Percentiles rank a stretch among this genome's conserved stretches.
These are phyloP conservation scores for Phlebiopsis gigantea DNA, from an alignment of 768 basidiomycete species.

Conservation along the genomic window DNA sequence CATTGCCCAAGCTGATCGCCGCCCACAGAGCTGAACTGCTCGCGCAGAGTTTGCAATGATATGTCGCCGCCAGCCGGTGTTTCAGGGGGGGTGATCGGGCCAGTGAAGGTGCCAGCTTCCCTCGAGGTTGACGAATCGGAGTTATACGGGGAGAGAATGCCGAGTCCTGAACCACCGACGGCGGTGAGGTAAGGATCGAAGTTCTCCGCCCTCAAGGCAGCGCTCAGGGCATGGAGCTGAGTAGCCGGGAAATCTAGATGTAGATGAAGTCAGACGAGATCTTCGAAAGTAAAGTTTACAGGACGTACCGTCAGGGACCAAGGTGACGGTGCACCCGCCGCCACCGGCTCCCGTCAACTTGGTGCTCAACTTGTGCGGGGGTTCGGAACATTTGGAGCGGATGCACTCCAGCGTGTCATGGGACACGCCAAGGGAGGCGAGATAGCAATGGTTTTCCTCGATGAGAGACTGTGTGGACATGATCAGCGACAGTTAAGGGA, in stretches of 20 bases:
- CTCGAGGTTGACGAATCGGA: slow-evolving; percentile 4
- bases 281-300: background rate
- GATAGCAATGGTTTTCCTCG: slow-evolving; percentile 82
- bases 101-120: slow-evolving; percentile 1
- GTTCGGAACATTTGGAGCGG: slow-evolving; percentile 55
- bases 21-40: slow-evolving; percentile 39
- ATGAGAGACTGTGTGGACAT: slow-evolving; percentile 58
- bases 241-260: slow-evolving; percentile 65
- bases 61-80: slow-evolving; percentile 23
- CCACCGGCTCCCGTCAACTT: slow-evolving; percentile 98
- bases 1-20: slow-evolving; percentile 44
- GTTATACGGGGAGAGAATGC: slow-evolving; percentile 61
- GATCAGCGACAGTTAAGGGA: slow-evolving; percentile 12
- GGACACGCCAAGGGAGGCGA: slow-evolving; percentile 84
- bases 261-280: background rate
- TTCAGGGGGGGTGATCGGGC: slow-evolving; percentile 13
- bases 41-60: slow-evolving; percentile 20
- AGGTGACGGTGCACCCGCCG: slow-evolving; percentile 95
- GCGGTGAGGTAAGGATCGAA: slow-evolving; percentile 87
- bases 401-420: slow-evolving; percentile 86
- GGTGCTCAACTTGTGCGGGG: slow-evolving; percentile 72
- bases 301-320: slow-evolving; percentile 84
- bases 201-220: slow-evolving; percentile 51
- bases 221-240: slow-evolving; percentile 51
- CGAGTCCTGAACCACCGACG: slow-evolving; percentile 91